phyloP scores from a whole-genome alignment of 2,329 filamentous ascomycete species.

The Akanthomyces lecanii region DNA sequence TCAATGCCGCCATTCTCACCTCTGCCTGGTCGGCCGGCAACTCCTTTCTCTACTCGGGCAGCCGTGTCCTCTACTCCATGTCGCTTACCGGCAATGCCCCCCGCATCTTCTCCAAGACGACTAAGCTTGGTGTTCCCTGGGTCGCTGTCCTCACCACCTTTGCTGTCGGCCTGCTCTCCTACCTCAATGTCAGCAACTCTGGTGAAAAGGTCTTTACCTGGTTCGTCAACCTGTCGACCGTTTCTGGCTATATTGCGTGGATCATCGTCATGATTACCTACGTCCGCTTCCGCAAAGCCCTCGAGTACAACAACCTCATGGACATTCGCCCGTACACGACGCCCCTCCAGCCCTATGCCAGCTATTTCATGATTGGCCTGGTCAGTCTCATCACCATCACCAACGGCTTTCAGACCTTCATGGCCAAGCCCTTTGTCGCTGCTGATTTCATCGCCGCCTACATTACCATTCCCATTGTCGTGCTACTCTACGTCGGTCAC shows the following conservation, averaged over 20 bases:
- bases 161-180: constrained; percentile 62
- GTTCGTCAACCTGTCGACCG: constrained; percentile 67
- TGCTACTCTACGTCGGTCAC: constrained; percentile 60
- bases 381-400: constrained; percentile 63
- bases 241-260: constrained; percentile 58
- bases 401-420: constrained; percentile 74
- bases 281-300: constrained; percentile 55
- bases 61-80: constrained; percentile 66
- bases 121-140: constrained; percentile 57
- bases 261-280: constrained; percentile 55
- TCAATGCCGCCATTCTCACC: constrained; percentile 65
- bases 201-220: constrained; percentile 64
- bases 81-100: constrained; percentile 64
- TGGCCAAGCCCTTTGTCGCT: constrained; percentile 58
- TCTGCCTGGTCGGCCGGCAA: constrained; percentile 61
- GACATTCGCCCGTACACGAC: constrained; percentile 49
- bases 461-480: constrained; percentile 58
- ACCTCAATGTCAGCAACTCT: constrained; percentile 62
- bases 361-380: constrained; percentile 55
- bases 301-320: constrained; percentile 48
- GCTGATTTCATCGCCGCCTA: constrained; percentile 62
- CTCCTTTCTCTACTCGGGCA: constrained; percentile 62
- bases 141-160: constrained; percentile 50
- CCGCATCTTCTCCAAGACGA: constrained; percentile 54
- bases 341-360: constrained; percentile 57